Conservation (phyloP, 2,329 filamentous ascomycete genomes). For the Fusarium sp. region DNA sequence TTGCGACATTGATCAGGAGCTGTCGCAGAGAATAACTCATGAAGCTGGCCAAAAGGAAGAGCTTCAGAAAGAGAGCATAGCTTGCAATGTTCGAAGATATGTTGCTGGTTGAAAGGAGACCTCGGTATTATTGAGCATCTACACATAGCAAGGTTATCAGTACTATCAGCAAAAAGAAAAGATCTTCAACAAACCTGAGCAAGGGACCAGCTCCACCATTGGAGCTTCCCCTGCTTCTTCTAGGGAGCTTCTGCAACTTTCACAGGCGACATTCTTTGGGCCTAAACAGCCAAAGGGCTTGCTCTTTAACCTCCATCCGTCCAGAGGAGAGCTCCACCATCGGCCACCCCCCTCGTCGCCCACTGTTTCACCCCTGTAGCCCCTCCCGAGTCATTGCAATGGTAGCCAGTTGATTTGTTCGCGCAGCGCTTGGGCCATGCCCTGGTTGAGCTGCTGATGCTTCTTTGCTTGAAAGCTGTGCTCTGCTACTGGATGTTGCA, state of each 20-base stretch:
- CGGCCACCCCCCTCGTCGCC: constrained; percentile 36
- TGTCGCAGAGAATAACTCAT: constrained; percentile 21
- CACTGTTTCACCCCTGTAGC: constrained; percentile 38
- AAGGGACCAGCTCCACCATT: constrained; percentile 42
- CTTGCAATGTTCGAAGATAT: not conserved
- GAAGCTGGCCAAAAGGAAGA: constrained; percentile 6
- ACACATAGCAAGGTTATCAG: constrained; percentile 1
- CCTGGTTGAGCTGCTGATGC: constrained; percentile 39
- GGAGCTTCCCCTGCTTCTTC: constrained; percentile 44
- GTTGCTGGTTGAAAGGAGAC: not conserved
- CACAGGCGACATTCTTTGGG: constrained; percentile 28
- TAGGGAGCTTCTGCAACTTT: constrained; percentile 42
- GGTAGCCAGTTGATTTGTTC: constrained; percentile 47
- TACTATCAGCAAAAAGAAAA: constrained; percentile 27
- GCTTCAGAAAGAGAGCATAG: not conserved
- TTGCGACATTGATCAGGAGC: constrained; percentile 22
- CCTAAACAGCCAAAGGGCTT: constrained; percentile 14
- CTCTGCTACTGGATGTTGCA: constrained; percentile 22
- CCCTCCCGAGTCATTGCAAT: constrained; percentile 47
- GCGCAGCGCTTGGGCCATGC: constrained; percentile 41
- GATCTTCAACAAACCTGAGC: constrained; percentile 38
- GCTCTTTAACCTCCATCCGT: constrained; percentile 36
- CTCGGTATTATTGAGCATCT: not conserved
- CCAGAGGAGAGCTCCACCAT: constrained; percentile 32
- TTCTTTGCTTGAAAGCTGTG: constrained; percentile 29